Base-by-base conservation (phyloP, 306 rosid species). In the Citrullus amarus region DNA sequence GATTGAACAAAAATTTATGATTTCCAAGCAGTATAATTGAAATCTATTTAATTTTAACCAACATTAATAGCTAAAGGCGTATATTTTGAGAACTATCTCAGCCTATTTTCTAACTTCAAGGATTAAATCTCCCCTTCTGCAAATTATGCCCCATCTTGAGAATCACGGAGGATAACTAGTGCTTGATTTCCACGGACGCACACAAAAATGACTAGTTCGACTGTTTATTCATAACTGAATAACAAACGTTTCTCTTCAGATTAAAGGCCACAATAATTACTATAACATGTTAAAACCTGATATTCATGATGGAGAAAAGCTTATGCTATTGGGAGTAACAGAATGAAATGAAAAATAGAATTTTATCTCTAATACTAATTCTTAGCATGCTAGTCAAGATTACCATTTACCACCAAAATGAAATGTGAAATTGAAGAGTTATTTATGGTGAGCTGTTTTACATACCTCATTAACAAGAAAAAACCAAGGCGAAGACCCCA, bases 401-500 rank as follows among this genome's bases (percentile, higher is more conserved):
- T 41, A 22, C 28, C 63, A 68, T 70, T 59, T 38, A n/a, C 38
- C 66, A 70, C 71, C 58, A 16, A 70, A 16, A 58, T 16, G 71
- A 57, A 22, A 44, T 1, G 18, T 6, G 18, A 44, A 77, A 43
- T 28, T 38, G 67, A 60, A 59, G 28, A 14, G 9, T 17, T 18
- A 58, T 39, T 44, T 44, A 56, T 30, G 20, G 36, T 32, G 43
- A 50, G 9, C 53, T 15, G 58, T 44, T 56, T 36, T 43, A 44
- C 57, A 30, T 79, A 92, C 98, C 98, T 95, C 84, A 83, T 75
- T 66, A 95, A 78, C 75, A 95, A 90, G 84, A 95, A 95, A 80
- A 88, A 44, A 15, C 34, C 92, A 20, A 95, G 90, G 75, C 99
- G 99, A 78, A 95, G 85, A 79, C 96, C 98, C 99, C 99, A 95